Conservation (phyloP, 495 filamentous ascomycete genomes). For the Cryomyces minteri region DNA sequence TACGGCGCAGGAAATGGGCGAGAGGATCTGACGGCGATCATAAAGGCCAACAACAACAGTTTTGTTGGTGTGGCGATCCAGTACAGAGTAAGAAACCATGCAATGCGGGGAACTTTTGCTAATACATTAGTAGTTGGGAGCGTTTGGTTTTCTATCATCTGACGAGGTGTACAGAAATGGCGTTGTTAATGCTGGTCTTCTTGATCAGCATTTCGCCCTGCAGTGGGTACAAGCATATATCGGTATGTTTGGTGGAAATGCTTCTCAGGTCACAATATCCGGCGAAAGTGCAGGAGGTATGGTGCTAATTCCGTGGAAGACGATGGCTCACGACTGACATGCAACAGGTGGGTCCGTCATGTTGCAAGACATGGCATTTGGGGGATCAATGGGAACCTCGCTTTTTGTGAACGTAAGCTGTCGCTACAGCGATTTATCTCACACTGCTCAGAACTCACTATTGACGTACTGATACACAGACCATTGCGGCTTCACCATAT, state of each 20-base stretch:
- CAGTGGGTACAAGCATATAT: constrained; percentile 60
- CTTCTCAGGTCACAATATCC: constrained; percentile 38
- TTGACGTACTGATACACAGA: constrained; percentile 9
- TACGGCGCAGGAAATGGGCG: constrained; percentile 13
- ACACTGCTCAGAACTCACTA: too few species aligned
- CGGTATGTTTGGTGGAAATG: constrained; percentile 48
- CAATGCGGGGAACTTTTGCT: not conserved
- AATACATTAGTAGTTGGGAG: constrained; percentile 22
- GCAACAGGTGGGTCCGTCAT: constrained; percentile 14
- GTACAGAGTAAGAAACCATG: constrained; percentile 4
- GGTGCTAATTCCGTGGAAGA: too few species aligned
- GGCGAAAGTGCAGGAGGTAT: constrained; percentile 41
- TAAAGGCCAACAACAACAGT: constrained; percentile 13
- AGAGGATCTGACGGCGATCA: constrained; percentile 10
- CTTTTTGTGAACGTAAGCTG: constrained; percentile 20
- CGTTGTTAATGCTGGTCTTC: constrained; percentile 41
- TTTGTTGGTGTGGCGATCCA: constrained; percentile 18
- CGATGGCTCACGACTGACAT: too few species aligned
- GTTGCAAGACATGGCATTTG: constrained; percentile 33
- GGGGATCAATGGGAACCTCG: constrained; percentile 21
- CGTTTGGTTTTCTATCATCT: constrained; percentile 40
- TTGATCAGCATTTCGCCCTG: constrained; percentile 49
- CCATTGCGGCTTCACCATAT: constrained; percentile 33
- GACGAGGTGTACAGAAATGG: constrained; percentile 28
- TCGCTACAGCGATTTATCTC: too few species aligned